Base-by-base conservation (phyloP, 495 filamentous ascomycete species). In the Pyrenopolyporus hunteri region DNA sequence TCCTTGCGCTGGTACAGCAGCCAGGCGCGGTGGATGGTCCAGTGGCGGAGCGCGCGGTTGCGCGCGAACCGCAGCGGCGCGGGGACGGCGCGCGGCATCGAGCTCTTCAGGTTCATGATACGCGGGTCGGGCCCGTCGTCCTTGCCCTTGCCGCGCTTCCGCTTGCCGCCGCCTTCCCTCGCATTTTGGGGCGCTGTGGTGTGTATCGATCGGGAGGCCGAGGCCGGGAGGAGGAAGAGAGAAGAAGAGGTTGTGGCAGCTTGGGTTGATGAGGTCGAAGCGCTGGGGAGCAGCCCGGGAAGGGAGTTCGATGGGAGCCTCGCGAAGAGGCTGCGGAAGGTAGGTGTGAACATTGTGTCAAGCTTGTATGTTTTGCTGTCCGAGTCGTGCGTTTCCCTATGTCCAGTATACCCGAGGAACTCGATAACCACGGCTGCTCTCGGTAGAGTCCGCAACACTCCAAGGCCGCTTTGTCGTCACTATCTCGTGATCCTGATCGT, bases 1-100 rank as follows among this genome's bases (percentile, higher is more conserved):
- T 85, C 80, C 65, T 87, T 78, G 49, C 83, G 79, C 64, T 84
- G 84, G 76, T 85, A 85, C 36, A 96, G 74, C 57, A 89, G 79
- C 89, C 91, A 97, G 16, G 93, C 94, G 64, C 94, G 92, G 78
- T 98, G 93, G 79, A 99, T 98, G 47, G 94, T 97, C 94, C 95
- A 99, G 80, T 99, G 94, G 19, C 94, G 89, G 63, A 98, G 87
- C 77, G 85, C 83, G 50, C 94, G 89, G 78, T 88, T 89, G 61
- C 93, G 91, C 20, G 85, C 90, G 82, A 96, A 88, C 59, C 90
- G 85, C 61, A 97, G 83, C 2, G 93, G 92, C 2, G 90, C 86
- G 0, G 90, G 90, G 1, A 69, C 63, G 1, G 39, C 42, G 7
- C 69, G 69, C 22, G 69, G 69, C 66, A 69, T 71, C 3, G 69